Conservation (phyloP, 345 rosid genomes). For the Nephelium lappaceum region DNA sequence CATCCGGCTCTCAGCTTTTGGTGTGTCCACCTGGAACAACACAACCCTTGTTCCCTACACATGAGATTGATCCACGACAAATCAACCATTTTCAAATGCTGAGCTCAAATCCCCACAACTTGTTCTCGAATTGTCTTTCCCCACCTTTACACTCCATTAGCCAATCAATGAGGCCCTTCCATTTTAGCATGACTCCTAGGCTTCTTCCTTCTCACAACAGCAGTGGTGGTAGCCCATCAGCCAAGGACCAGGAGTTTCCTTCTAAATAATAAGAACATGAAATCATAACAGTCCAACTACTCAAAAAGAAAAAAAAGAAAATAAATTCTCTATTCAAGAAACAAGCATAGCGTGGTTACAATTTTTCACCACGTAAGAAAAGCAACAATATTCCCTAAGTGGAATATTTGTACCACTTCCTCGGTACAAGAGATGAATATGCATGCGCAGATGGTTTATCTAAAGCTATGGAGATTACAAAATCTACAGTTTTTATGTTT, state of each 20-base stretch:
- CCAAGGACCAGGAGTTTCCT: constrained; percentile 31
- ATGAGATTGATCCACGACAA: constrained; percentile 46
- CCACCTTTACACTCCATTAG: constrained; percentile 22
- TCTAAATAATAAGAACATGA: constrained; percentile 20
- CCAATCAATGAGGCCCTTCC: constrained; percentile 36
- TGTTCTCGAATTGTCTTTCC: constrained; percentile 16
- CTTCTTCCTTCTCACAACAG: constrained; percentile 25
- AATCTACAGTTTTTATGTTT: constrained; percentile 15
- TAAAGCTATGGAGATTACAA: constrained; percentile 6
- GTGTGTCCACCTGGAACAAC: constrained; percentile 47
- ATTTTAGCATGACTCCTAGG: constrained; percentile 36
- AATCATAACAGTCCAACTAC: constrained; percentile 1
- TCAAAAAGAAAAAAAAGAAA: not conserved
- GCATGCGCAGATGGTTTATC: not conserved
- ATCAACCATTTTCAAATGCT: constrained; percentile 56
- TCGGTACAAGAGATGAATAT: not conserved
- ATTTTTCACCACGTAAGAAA: constrained; percentile 4
- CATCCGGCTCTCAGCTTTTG: constrained; percentile 52
- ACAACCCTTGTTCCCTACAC: constrained; percentile 44
- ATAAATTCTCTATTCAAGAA: not conserved
- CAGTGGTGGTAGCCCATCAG: constrained; percentile 28
- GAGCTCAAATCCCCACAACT: constrained; percentile 40
- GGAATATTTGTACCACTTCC: not conserved
- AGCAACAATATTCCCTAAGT: constrained; percentile 24
- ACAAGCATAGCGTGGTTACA: constrained; percentile 14